These are phyloP conservation scores for Sporothrix phasma DNA, from an alignment of 2,329 filamentous ascomycete species.

Conservation along the genomic window DNA sequence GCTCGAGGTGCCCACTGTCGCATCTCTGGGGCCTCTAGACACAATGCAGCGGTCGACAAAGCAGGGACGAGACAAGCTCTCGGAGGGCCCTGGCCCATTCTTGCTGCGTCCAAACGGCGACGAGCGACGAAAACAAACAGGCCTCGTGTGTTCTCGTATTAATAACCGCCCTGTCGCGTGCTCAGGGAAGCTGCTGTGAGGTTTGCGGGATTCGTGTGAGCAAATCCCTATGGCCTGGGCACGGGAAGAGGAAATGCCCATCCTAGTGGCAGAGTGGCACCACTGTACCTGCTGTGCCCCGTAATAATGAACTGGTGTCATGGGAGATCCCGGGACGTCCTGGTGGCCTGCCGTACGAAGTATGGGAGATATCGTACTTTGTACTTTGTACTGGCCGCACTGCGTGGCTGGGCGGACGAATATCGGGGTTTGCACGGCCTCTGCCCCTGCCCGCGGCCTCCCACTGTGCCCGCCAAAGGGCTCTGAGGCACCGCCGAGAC, in stretches of 20 bases:
- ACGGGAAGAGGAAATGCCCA: not conserved
- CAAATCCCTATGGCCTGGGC: constrained; percentile 3
- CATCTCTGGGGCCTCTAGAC: too few species aligned
- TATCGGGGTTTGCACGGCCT: constrained; percentile 18
- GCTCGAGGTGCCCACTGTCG: not conserved
- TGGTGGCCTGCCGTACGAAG: too few species aligned
- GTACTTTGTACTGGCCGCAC: not conserved
- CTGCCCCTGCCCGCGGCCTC: constrained; percentile 7
- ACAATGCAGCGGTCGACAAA: too few species aligned
- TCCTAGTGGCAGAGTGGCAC: not conserved
- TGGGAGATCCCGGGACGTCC: constrained; percentile 8
- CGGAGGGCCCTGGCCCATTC: too few species aligned
- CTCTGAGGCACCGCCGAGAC: not conserved
- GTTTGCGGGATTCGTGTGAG: not conserved
- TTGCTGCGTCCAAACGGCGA: constrained; percentile 4
- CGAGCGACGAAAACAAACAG: constrained; percentile 11
- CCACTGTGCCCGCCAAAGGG: not conserved
- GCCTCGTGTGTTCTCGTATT: not conserved
- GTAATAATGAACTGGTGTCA: not conserved
- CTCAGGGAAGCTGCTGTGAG: not conserved
- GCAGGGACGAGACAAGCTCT: too few species aligned
- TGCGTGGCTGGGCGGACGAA: constrained; percentile 12
- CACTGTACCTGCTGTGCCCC: constrained; percentile 1
- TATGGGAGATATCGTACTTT: too few species aligned
- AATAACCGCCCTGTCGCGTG: not conserved